Percentiles rank a stretch among this genome's conserved stretches.
These are phyloP conservation scores for Hemisphaericaspora lyxosophila DNA, from an alignment of 1,139 yeast genomes.

Conservation along the genomic window DNA sequence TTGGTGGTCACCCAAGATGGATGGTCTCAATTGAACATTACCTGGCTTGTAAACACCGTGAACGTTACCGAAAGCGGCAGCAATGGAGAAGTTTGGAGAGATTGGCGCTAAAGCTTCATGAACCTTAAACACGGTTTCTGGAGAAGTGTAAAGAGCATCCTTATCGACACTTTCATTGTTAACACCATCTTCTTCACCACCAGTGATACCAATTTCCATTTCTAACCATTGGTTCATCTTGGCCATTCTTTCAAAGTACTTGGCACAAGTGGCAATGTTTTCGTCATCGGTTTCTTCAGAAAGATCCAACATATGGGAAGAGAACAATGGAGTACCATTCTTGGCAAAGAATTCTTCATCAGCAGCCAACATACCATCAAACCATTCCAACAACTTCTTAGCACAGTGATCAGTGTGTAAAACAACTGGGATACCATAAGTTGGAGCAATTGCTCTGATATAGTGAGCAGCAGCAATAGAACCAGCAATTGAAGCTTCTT, in stretches of 20 bases:
- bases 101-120: constrained; percentile 87
- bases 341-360: constrained; percentile 87
- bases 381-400: constrained; percentile 96
- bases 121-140: constrained; percentile 93
- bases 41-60: constrained; percentile 99
- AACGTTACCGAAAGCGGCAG: constrained; percentile 99
- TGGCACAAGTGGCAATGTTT: constrained; percentile 91
- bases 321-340: constrained; percentile 94
- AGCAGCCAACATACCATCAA: constrained; percentile 95
- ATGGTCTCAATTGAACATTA: constrained; percentile 92
- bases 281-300: constrained; percentile 96
- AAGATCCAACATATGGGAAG: constrained; percentile 98
- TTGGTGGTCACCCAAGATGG: constrained; percentile 95
- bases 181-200: constrained; percentile 99
- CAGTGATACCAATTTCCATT: constrained; percentile 99
- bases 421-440: constrained; percentile 94
- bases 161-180: constrained; percentile 93
- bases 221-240: constrained; percentile 97
- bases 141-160: constrained; percentile 87
- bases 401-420: constrained; percentile 99
- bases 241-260: constrained; percentile 93
- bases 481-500: constrained; percentile 93
- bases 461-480: constrained; percentile 97
- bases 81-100: constrained; percentile 97
- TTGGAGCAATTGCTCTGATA: constrained; percentile 94